These are phyloP conservation scores for Myxozyma geophila DNA, from an alignment of 805 yeast species.

Conservation along the genomic window DNA sequence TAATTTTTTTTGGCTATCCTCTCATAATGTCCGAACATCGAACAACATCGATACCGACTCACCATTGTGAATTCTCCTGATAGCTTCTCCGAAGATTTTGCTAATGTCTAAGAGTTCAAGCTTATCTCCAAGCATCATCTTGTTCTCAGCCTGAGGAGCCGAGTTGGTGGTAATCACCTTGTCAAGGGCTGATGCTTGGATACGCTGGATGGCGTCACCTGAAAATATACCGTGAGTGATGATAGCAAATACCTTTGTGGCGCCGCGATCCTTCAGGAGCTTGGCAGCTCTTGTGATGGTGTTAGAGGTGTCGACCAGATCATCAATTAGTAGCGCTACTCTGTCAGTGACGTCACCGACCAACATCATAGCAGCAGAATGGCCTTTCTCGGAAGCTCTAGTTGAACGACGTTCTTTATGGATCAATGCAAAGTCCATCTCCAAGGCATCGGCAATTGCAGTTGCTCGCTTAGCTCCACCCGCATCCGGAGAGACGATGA, in stretches of 20 bases:
- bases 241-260: slow-evolving; percentile 79
- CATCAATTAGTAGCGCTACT: slow-evolving; percentile 90
- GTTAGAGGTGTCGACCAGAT: slow-evolving; percentile 88
- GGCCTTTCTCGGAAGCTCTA: slow-evolving; percentile 37
- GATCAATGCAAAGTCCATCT: slow-evolving; percentile 88
- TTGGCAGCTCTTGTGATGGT: slow-evolving; percentile 93
- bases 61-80: slow-evolving; percentile 95
- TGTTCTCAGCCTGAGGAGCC: slow-evolving; percentile 77
- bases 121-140: slow-evolving; percentile 58
- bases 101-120: slow-evolving; percentile 87
- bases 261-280: slow-evolving; percentile 90
- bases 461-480: slow-evolving; percentile 99
- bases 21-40: slow-evolving; percentile 49
- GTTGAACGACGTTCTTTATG: slow-evolving; percentile 84
- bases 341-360: slow-evolving; percentile 92
- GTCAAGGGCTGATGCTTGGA: slow-evolving; percentile 72
- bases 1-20: not conserved
- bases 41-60: slow-evolving; percentile 93
- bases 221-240: slow-evolving; percentile 92
- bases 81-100: slow-evolving; percentile 88
- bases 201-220: slow-evolving; percentile 83
- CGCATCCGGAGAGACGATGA: slow-evolving; percentile 96
- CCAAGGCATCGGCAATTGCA: slow-evolving; percentile 86
- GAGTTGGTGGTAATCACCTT: slow-evolving; percentile 87
- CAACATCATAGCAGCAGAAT: slow-evolving; percentile 81